Evolutionary conservation across 2,329 filamentous ascomycete genomes (phyloP).

Genomic region (Botrytis elliptica): DNA sequence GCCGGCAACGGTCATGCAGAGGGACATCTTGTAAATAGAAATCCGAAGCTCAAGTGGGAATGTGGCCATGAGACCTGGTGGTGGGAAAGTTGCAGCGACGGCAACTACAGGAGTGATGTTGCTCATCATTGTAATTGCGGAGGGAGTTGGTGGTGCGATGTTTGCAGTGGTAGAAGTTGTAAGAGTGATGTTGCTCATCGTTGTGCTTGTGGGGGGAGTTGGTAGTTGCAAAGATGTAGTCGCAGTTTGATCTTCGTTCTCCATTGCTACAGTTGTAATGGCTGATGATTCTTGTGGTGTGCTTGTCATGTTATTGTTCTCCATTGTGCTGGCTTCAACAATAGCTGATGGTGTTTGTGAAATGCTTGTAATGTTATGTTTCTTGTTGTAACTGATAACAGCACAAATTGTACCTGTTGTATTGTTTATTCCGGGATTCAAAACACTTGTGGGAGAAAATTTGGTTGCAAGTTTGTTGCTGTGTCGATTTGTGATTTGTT

Average conservation of each 20-base stretch:
- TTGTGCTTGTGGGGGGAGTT: background rate
- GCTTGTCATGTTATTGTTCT: background rate
- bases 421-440: background rate
- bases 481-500: too few species aligned
- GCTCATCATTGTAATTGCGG: too few species aligned
- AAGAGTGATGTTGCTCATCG: background rate
- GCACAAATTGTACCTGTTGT: background rate
- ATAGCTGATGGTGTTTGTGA: background rate
- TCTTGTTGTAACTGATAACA: background rate
- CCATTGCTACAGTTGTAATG: background rate
- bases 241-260: background rate
- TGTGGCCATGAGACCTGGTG: rapidly evolving
- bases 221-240: background rate
- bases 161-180: background rate
- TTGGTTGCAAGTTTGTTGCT: background rate
- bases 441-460: background rate
- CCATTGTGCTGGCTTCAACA: background rate
- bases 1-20: background rate
- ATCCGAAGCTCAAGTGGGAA: background rate
- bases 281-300: background rate
- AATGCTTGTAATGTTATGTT: background rate
- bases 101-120: too few species aligned
- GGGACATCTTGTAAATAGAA: background rate
- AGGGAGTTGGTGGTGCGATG: background rate
- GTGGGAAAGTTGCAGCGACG: background rate